Conservation (phyloP, 2,329 filamentous ascomycete species). For the Clonostachys rosea region DNA sequence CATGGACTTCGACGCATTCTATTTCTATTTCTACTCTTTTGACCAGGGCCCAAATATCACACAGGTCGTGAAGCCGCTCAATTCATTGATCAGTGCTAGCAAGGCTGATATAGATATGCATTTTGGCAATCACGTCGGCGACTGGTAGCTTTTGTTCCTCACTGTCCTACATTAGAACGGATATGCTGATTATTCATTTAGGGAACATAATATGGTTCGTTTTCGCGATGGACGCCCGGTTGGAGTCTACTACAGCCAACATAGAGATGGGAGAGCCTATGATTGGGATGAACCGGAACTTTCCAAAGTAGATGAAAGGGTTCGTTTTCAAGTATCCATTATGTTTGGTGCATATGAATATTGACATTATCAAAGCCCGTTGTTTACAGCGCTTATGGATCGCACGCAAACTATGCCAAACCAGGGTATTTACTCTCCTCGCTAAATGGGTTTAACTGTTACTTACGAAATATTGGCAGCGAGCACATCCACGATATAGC, state of each 20-base stretch:
- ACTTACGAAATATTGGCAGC: slow-evolving; percentile 7
- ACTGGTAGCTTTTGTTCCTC: slow-evolving; percentile 9
- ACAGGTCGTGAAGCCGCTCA: slow-evolving; percentile 17
- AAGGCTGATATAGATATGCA: slow-evolving; percentile 7
- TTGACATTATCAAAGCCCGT: slow-evolving; percentile 13
- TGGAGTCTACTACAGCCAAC: slow-evolving; percentile 20
- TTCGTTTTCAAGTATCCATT: slow-evolving; percentile 6
- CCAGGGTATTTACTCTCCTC: slow-evolving; percentile 15
- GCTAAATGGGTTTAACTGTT: not conserved
- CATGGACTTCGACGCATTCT: slow-evolving; percentile 16
- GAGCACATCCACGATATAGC: slow-evolving; percentile 22
- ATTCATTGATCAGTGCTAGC: slow-evolving; percentile 7
- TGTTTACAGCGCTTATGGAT: slow-evolving; percentile 24
- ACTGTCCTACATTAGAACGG: no score
- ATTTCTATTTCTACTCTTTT: slow-evolving; percentile 25
- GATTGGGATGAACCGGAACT: slow-evolving; percentile 18
- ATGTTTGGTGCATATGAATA: no score
- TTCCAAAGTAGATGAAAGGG: slow-evolving; percentile 14
- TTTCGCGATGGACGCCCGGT: slow-evolving; percentile 14
- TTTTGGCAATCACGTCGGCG: slow-evolving; percentile 17
- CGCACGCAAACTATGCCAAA: slow-evolving; percentile 24
- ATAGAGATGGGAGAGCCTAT: slow-evolving; percentile 13
- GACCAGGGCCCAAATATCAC: slow-evolving; percentile 17
- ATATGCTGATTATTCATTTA: slow-evolving; percentile 1
- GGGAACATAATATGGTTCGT: slow-evolving; percentile 24